A percentile compares a stretch with the other conserved stretches of the same genome.
phyloP scores from a whole-genome alignment of 1,284 basidiomycete genomes.

The Tremellales sp. region DNA sequence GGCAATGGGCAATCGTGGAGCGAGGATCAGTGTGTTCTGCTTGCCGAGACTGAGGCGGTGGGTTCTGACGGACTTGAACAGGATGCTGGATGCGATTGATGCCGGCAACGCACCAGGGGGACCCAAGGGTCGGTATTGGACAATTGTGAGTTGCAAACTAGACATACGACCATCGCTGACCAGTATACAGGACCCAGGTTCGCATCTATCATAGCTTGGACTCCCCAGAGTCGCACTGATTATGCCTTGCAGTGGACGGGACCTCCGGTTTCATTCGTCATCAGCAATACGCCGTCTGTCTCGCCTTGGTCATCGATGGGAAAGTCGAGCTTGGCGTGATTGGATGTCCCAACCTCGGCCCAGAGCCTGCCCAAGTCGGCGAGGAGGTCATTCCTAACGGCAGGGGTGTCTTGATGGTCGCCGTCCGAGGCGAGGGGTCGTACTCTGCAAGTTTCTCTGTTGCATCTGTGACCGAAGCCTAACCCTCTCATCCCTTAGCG shows the following conservation, averaged over 20 bases:
- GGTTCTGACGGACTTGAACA: conserved; percentile 53
- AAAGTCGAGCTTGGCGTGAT: conserved; percentile 84
- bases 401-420: conserved; percentile 77
- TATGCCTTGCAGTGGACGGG: conserved; percentile 31
- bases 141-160: conserved; percentile 56
- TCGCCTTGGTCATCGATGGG: conserved; percentile 83
- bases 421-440: conserved; percentile 75
- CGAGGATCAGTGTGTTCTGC: conserved; percentile 56
- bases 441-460: conserved; percentile 48
- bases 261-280: conserved; percentile 77
- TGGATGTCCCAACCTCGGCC: conserved; percentile 90
- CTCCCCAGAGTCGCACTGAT: conserved; percentile 6
- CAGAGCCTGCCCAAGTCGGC: conserved; percentile 57
- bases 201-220: background rate
- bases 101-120: conserved; percentile 79
- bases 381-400: conserved; percentile 51
- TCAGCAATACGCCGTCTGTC: conserved; percentile 94
- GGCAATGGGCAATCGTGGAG: conserved; percentile 33
- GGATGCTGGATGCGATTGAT: conserved; percentile 81
- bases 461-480: background rate
- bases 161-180: background rate
- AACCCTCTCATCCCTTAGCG: conserved; percentile 15
- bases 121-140: conserved; percentile 55
- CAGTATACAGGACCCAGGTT: conserved; percentile 30
- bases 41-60: conserved; percentile 59